Evolutionary conservation across 768 basidiomycete species (phyloP).

Genomic region (Asterophora lycoperdoides): DNA sequence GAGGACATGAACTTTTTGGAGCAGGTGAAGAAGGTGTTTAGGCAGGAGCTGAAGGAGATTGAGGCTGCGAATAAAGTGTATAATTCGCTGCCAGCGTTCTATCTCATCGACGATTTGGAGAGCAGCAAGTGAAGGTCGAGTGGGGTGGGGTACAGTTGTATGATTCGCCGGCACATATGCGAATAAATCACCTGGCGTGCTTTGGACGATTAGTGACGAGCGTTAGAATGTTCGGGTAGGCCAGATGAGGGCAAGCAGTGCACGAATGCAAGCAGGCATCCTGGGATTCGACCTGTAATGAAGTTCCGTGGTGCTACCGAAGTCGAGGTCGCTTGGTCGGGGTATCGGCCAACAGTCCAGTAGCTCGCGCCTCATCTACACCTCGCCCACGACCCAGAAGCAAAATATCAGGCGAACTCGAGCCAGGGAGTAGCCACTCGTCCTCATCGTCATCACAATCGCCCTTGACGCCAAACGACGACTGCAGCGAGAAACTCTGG

Average conservation of each 20-base stretch:
- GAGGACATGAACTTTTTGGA: slow-evolving; percentile 4
- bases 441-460: slow-evolving; percentile 32
- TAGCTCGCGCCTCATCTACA: slow-evolving; percentile 3
- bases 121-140: background rate
- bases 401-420: slow-evolving; percentile 41
- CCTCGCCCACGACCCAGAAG: slow-evolving; percentile 20
- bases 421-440: slow-evolving; percentile 39
- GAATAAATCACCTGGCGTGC: no score
- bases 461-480: slow-evolving; percentile 1
- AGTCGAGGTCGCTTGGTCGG: slow-evolving; percentile 14
- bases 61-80: slow-evolving; percentile 3
- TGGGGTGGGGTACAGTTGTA: slow-evolving; percentile 1
- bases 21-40: slow-evolving; percentile 3
- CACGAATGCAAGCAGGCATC: no score
- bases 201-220: no score
- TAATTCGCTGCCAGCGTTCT: background rate
- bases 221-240: no score
- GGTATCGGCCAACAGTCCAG: slow-evolving; percentile 4
- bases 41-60: slow-evolving; percentile 7
- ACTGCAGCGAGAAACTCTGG: slow-evolving; percentile 6
- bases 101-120: background rate
- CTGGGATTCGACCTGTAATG: no score
- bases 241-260: no score
- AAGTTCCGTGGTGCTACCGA: background rate
- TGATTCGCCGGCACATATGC: no score